Percentiles rank a stretch among this genome's conserved stretches.
These are phyloP conservation scores for Gracilariopsis chorda DNA, from an alignment of 23 red algal species.

Conservation along the genomic window DNA sequence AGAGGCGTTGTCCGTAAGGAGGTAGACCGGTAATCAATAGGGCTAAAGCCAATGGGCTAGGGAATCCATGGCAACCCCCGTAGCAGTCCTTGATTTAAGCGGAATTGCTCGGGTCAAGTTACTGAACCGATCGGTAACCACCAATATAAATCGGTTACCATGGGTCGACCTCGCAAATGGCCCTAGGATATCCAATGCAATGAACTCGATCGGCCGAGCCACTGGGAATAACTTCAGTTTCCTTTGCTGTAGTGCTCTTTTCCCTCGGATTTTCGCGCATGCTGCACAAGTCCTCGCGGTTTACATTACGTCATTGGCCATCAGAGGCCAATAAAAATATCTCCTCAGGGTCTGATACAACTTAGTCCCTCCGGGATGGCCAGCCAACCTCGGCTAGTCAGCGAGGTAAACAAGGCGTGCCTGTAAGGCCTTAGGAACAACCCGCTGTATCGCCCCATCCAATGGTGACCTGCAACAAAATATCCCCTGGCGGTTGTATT, in stretches of 20 bases:
- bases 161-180: background rate
- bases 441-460: too few relatives aligned
- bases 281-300: too few relatives aligned
- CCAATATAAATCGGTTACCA: background rate
- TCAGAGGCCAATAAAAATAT: background rate
- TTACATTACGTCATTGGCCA: background rate
- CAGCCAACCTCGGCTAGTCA: background rate
- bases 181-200: background rate
- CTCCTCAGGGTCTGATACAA: background rate
- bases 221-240: background rate
- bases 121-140: background rate
- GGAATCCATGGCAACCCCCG: background rate
- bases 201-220: background rate
- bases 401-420: too few relatives aligned
- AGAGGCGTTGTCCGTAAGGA: background rate
- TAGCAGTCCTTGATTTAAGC: background rate
- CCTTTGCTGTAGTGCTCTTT: background rate
- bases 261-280: background rate
- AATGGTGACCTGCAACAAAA: too few relatives aligned
- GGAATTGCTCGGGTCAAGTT: background rate
- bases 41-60: background rate
- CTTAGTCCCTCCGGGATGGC: background rate
- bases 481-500: too few relatives aligned
- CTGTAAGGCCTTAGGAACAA: too few relatives aligned
- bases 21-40: background rate